phyloP scores from a whole-genome alignment of 1,139 yeast genomes.

The Sugiyamaella grinbergsii region DNA sequence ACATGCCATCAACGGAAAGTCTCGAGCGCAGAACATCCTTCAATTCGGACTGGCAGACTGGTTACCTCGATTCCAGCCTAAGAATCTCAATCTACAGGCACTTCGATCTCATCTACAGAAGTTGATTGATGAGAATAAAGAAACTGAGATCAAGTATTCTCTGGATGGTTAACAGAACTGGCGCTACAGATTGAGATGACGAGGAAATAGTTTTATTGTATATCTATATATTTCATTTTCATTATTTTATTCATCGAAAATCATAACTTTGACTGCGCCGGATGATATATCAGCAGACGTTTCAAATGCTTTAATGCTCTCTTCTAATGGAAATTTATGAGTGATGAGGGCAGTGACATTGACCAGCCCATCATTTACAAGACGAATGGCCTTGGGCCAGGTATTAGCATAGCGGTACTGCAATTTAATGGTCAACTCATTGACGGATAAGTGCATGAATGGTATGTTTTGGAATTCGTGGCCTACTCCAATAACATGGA shows the following conservation, averaged over 20 bases:
- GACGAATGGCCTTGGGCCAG: slow-evolving; percentile 70
- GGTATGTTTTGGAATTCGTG: slow-evolving; percentile 69
- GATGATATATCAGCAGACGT: slow-evolving; percentile 52
- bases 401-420: slow-evolving; percentile 79
- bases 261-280: slow-evolving; percentile 62
- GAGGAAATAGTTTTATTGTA: neutral
- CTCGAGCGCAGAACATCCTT: slow-evolving; percentile 54
- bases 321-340: slow-evolving; percentile 70
- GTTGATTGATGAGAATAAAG: slow-evolving; percentile 48
- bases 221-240: slow-evolving; percentile 1
- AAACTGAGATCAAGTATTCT: slow-evolving; percentile 49
- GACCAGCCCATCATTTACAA: slow-evolving; percentile 62
- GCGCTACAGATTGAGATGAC: neutral
- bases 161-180: slow-evolving; percentile 48
- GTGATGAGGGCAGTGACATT: slow-evolving; percentile 72
- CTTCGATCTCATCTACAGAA: slow-evolving; percentile 46
- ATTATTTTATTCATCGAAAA: slow-evolving; percentile 47
- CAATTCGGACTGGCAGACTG: slow-evolving; percentile 60
- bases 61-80: slow-evolving; percentile 50
- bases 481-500: slow-evolving; percentile 79
- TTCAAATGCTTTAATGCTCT: slow-evolving; percentile 81
- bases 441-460: slow-evolving; percentile 66
- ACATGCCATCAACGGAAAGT: slow-evolving; percentile 48
- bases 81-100: slow-evolving; percentile 44
- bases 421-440: slow-evolving; percentile 71